phyloP scores from a whole-genome alignment of 2,329 filamentous ascomycete species.

The Parascedosporium putredinis region DNA sequence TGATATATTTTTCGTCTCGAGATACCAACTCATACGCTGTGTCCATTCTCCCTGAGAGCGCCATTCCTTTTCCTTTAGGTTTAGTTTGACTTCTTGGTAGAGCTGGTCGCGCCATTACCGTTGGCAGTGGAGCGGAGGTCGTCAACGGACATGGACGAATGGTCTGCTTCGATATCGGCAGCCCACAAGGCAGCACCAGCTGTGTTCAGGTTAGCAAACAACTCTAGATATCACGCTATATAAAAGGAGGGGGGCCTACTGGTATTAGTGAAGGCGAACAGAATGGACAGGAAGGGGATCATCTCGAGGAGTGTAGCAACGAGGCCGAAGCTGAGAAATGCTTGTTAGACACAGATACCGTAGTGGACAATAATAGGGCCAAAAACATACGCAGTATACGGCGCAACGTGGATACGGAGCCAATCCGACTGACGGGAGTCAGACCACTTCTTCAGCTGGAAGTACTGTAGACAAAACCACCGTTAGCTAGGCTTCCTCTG shows the following conservation, averaged over 20 bases:
- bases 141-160: constrained; percentile 28
- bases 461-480: constrained; percentile 73
- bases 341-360: neutral
- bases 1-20: too few species aligned
- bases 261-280: constrained; percentile 85
- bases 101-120: neutral
- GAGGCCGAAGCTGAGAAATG: constrained; percentile 51
- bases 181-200: constrained; percentile 94
- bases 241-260: constrained; percentile 29
- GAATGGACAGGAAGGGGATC: constrained; percentile 69
- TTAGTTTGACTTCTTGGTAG: neutral
- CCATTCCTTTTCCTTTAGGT: neutral
- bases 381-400: constrained; percentile 1
- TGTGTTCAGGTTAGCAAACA: constrained; percentile 17
- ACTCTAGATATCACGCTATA: constrained; percentile 4
- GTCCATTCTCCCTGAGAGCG: too few species aligned
- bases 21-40: too few species aligned
- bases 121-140: neutral
- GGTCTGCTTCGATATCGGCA: constrained; percentile 62
- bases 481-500: too few species aligned
- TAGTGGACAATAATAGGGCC: neutral
- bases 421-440: neutral
- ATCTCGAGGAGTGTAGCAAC: constrained; percentile 75
- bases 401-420: constrained; percentile 5
- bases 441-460: constrained; percentile 81